Conservation (phyloP, 2,329 filamentous ascomycete genomes). For the Aspergillus hortae region DNA sequence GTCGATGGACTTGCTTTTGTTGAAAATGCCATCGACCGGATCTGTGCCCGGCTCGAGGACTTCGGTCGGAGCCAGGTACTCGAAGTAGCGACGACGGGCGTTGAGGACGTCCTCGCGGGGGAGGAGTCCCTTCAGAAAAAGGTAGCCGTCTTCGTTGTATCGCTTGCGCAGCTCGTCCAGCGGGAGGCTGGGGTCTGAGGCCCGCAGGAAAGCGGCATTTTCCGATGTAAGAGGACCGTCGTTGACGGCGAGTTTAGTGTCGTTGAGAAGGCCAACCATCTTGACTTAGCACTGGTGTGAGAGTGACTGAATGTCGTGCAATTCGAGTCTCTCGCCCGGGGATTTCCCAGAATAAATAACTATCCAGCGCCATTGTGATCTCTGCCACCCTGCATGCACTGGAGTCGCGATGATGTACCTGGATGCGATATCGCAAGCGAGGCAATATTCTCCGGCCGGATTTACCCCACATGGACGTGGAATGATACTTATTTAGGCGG, state of each 20-base stretch:
- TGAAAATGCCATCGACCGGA: slow-evolving; percentile 54
- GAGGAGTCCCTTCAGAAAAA: slow-evolving; percentile 54
- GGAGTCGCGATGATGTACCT: too few relatives aligned
- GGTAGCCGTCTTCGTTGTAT: slow-evolving; percentile 51
- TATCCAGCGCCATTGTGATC: too few relatives aligned
- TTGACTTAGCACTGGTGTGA: not conserved
- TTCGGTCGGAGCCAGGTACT: slow-evolving; percentile 51
- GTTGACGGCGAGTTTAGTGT: slow-evolving; percentile 31
- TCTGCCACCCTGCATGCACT: too few relatives aligned
- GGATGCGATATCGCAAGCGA: not conserved
- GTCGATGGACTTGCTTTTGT: slow-evolving; percentile 38
- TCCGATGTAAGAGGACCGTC: slow-evolving; percentile 46
- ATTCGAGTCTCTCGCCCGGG: too few relatives aligned
- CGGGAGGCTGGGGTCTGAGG: slow-evolving; percentile 44
- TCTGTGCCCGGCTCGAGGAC: slow-evolving; percentile 53
- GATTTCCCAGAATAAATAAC: too few relatives aligned
- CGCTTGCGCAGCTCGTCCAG: slow-evolving; percentile 48
- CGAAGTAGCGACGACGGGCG: slow-evolving; percentile 53
- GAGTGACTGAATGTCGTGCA: not conserved
- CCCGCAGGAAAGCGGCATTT: slow-evolving; percentile 42
- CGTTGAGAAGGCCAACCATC: slow-evolving; percentile 13
- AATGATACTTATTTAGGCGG: not conserved
- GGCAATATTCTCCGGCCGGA: slow-evolving; percentile 3
- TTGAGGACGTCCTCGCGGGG: slow-evolving; percentile 52
- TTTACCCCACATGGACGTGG: slow-evolving; percentile 1